Conservation (phyloP, 2,329 filamentous ascomycete species). For the Talaromyces sp. region DNA sequence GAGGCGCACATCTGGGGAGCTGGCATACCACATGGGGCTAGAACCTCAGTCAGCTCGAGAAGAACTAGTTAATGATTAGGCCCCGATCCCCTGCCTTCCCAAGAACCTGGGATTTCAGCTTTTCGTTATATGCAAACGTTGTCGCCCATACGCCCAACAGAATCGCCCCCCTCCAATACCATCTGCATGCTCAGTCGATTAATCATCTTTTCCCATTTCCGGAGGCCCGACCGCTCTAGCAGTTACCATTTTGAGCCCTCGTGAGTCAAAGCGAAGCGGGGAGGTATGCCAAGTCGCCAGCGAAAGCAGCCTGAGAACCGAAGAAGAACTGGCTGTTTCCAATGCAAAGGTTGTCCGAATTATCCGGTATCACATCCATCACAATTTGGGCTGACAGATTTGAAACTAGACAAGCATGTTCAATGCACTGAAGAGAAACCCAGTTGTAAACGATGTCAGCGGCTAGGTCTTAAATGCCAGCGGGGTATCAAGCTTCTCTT, state of each 20-base stretch:
- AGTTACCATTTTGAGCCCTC: neutral
- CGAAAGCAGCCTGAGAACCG: constrained; percentile 16
- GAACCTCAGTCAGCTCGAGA: neutral
- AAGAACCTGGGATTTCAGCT: neutral
- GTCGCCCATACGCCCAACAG: neutral
- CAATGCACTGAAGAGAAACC: constrained; percentile 27
- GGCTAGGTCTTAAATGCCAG: constrained; percentile 19
- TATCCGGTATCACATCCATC: neutral
- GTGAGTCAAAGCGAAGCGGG: neutral
- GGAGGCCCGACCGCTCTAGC: neutral
- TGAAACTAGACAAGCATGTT: constrained; percentile 21
- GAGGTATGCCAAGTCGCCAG: constrained; percentile 12
- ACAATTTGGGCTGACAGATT: neutral
- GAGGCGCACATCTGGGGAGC: neutral
- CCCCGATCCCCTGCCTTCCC: neutral
- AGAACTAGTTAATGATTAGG: neutral
- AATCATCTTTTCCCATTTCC: neutral
- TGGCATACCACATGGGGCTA: neutral
- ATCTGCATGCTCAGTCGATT: neutral
- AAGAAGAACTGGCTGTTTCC: constrained; percentile 22
- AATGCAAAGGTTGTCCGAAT: constrained; percentile 19
- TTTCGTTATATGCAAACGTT: neutral
- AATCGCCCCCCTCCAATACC: neutral
- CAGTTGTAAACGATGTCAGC: constrained; percentile 22
- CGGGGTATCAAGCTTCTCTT: constrained; percentile 23